Evolutionary conservation across 139 green algal genomes (phyloP).

Genomic region (Chlamydomonas eustigma): DNA sequence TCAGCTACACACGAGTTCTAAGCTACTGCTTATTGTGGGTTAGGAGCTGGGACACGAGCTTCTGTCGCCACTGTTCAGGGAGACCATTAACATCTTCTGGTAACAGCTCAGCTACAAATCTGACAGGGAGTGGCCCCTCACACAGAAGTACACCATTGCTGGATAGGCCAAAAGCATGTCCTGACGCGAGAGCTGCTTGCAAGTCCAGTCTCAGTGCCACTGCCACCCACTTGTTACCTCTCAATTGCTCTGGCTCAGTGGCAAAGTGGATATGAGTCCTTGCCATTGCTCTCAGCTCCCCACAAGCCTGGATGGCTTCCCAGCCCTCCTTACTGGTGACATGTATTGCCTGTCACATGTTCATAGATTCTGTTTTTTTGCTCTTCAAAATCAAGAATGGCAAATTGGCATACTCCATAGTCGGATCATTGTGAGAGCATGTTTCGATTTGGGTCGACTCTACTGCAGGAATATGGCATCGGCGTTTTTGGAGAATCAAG

Average conservation of each 20-base stretch:
- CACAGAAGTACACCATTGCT: conserved; percentile 60
- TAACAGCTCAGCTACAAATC: neutral
- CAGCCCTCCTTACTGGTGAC: conserved; percentile 48
- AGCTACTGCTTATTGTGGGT: no score
- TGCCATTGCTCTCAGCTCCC: conserved; percentile 52
- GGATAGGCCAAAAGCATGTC: conserved; percentile 49
- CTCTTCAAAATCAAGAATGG: no score
- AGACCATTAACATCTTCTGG: no score
- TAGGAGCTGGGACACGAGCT: no score
- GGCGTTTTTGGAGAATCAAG: no score
- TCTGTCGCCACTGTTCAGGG: no score
- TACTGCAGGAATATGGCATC: no score
- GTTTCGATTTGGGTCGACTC: no score
- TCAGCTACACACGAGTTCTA: no score
- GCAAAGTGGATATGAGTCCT: conserved; percentile 73
- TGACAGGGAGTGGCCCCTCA: conserved; percentile 53
- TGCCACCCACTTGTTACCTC: conserved; percentile 51
- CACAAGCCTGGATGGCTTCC: conserved; percentile 51
- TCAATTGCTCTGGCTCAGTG: conserved; percentile 42
- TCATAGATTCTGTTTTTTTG: no score
- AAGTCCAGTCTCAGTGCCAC: conserved; percentile 48
- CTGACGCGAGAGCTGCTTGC: conserved; percentile 39
- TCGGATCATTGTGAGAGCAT: no score
- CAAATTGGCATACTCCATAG: no score
- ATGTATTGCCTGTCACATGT: conserved; percentile 45